A percentile compares a stretch with the other conserved stretches of the same genome.
These are phyloP conservation scores for Wallacemonas sp. DNA, from an alignment of 208 protist genomes.

Conservation along the genomic window DNA sequence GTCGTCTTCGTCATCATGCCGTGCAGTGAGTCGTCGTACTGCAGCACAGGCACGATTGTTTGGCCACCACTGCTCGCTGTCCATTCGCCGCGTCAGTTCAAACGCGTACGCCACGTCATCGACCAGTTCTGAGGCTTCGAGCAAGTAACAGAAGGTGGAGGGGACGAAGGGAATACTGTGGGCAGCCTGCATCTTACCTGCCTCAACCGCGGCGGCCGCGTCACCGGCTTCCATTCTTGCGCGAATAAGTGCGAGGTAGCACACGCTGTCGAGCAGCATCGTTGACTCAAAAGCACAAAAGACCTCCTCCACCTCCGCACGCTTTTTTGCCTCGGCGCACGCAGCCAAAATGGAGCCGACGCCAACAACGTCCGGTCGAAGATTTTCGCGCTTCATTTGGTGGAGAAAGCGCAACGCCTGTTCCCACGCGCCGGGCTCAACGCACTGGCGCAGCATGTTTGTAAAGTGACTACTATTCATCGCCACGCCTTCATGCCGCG, in stretches of 20 bases:
- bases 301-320: slow-evolving; percentile 44
- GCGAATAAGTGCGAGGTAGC: slow-evolving; percentile 75
- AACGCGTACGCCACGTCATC: slow-evolving; percentile 54
- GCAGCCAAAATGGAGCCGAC: slow-evolving; percentile 64
- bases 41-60: slow-evolving; percentile 27
- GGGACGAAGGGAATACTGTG: slow-evolving; percentile 68
- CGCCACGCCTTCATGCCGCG: slow-evolving; percentile 76
- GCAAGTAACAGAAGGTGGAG: slow-evolving; percentile 62
- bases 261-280: slow-evolving; percentile 79
- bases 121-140: slow-evolving; percentile 48
- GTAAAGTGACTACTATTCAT: slow-evolving; percentile 74
- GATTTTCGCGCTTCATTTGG: slow-evolving; percentile 67
- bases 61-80: slow-evolving; percentile 52
- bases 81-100: slow-evolving; percentile 59
- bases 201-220: slow-evolving; percentile 36
- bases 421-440: slow-evolving; percentile 65
- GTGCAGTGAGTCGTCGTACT: slow-evolving; percentile 26
- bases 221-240: slow-evolving; percentile 40
- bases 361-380: slow-evolving; percentile 70
- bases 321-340: slow-evolving; percentile 49
- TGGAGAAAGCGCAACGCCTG: slow-evolving; percentile 47
- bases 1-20: slow-evolving; percentile 18
- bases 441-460: slow-evolving; percentile 80
- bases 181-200: slow-evolving; percentile 48
- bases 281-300: slow-evolving; percentile 47